These are phyloP conservation scores for Lagerstroemia speciosa DNA, from an alignment of 345 rosid species.

Conservation along the genomic window DNA sequence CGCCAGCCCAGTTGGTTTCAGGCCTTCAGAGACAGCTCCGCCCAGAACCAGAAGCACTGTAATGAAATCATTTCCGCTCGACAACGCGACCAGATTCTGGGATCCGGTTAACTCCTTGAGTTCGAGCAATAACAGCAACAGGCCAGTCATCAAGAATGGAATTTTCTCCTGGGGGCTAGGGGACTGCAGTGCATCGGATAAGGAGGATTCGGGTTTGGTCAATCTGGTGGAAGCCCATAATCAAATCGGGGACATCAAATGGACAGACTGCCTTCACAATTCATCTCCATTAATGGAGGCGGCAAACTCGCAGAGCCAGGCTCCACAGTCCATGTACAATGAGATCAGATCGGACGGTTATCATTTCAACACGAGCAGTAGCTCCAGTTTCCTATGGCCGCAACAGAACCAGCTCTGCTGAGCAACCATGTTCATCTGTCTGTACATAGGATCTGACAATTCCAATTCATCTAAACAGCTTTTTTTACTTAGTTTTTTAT, in stretches of 20 bases:
- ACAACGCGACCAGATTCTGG: constrained; percentile 10
- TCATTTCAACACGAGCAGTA: constrained; percentile 1
- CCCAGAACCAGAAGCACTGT: background rate
- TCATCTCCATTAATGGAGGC: background rate
- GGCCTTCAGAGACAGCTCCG: constrained; percentile 4
- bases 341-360: constrained; percentile 11
- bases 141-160: constrained; percentile 5
- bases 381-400: constrained; percentile 10
- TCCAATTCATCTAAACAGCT: background rate
- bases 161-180: constrained; percentile 12
- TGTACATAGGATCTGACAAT: constrained; percentile 1
- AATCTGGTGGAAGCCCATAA: background rate
- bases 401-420: constrained; percentile 12
- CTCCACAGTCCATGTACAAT: constrained; percentile 7
- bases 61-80: background rate
- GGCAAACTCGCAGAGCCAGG: constrained; percentile 1
- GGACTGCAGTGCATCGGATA: constrained; percentile 2
- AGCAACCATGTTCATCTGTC: background rate
- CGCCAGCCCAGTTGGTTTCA: constrained; percentile 7
- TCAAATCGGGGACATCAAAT: constrained; percentile 5
- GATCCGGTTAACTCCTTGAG: background rate
- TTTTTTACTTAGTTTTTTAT: background rate
- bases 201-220: background rate
- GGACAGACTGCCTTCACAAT: constrained; percentile 3
- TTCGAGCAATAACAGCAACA: constrained; percentile 5